Evolutionary conservation across 257 asterid genomes (phyloP).

Genomic region (Paraleonurus japonicus): DNA sequence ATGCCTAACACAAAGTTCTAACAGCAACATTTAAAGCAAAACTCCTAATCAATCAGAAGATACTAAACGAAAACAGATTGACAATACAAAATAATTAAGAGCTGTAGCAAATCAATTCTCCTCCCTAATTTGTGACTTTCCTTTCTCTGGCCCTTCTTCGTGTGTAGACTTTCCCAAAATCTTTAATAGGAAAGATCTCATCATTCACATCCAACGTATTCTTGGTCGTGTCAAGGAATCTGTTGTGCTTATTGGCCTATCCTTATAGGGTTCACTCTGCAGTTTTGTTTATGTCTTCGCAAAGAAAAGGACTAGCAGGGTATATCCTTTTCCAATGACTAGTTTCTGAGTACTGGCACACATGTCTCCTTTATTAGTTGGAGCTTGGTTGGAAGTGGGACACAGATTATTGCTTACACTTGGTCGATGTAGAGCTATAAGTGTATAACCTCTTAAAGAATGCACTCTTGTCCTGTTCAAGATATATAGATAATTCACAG

Average conservation of each 20-base stretch:
- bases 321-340: neutral
- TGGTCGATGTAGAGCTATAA: neutral
- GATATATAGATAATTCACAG: neutral
- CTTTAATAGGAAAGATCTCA: too few species aligned
- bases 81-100: too few species aligned
- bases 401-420: neutral
- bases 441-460: neutral
- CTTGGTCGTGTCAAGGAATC: too few species aligned
- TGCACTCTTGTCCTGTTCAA: neutral
- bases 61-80: too few species aligned
- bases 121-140: too few species aligned
- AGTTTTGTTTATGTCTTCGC: neutral
- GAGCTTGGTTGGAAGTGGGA: conserved; percentile 5
- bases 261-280: neutral
- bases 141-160: too few species aligned
- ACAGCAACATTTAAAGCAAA: too few species aligned
- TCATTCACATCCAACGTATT: neutral
- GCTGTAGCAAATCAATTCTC: too few species aligned
- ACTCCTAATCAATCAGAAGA: too few species aligned
- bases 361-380: neutral
- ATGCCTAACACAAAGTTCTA: too few species aligned
- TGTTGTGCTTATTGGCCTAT: neutral
- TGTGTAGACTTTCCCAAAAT: too few species aligned
- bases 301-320: neutral
- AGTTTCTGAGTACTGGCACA: neutral